These are phyloP conservation scores for Torulaspora delbrueckii DNA, from an alignment of 805 yeast species.

Conservation along the genomic window DNA sequence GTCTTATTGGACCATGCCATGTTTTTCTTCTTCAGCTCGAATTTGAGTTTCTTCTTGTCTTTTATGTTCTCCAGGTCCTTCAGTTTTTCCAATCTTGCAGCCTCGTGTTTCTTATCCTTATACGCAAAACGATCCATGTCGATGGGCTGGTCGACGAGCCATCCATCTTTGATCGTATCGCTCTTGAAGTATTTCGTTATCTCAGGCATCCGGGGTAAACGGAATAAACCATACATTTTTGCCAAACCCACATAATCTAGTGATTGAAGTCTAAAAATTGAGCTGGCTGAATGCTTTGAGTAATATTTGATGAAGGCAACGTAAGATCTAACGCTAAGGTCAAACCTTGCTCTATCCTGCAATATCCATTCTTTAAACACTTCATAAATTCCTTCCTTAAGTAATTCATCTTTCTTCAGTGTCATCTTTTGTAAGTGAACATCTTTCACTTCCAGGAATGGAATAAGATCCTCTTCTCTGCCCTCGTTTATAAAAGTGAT, in stretches of 20 bases:
- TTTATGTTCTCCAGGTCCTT: slow-evolving; percentile 40
- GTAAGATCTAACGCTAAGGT: slow-evolving; percentile 69
- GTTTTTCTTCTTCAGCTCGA: slow-evolving; percentile 47
- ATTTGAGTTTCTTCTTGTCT: slow-evolving; percentile 38
- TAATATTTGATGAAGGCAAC: slow-evolving; percentile 82
- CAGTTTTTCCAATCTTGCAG: slow-evolving; percentile 52
- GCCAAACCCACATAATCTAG: slow-evolving; percentile 73
- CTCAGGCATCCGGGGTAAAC: slow-evolving; percentile 96
- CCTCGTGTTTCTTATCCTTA: slow-evolving; percentile 60
- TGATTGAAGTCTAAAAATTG: slow-evolving; percentile 72
- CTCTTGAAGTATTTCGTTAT: slow-evolving; percentile 45
- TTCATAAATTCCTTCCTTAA: slow-evolving; percentile 20
- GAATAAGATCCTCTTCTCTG: slow-evolving; percentile 75
- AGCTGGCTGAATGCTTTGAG: slow-evolving; percentile 79
- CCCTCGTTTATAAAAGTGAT: slow-evolving; percentile 67
- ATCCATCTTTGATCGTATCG: slow-evolving; percentile 59
- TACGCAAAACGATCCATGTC: slow-evolving; percentile 68
- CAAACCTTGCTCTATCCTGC: slow-evolving; percentile 76
- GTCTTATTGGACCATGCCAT: slow-evolving; percentile 76
- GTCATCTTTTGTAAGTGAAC: slow-evolving; percentile 46
- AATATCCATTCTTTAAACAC: slow-evolving; percentile 51
- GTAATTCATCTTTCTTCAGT: slow-evolving; percentile 11
- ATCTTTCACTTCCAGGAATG: slow-evolving; percentile 69
- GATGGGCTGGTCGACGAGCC: slow-evolving; percentile 55
- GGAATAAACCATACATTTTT: slow-evolving; percentile 67